A percentile compares a stretch with the other conserved stretches of the same genome.
phyloP scores from a whole-genome alignment of 2,329 filamentous ascomycete species.

The Drechslerella coelobrocha region DNA sequence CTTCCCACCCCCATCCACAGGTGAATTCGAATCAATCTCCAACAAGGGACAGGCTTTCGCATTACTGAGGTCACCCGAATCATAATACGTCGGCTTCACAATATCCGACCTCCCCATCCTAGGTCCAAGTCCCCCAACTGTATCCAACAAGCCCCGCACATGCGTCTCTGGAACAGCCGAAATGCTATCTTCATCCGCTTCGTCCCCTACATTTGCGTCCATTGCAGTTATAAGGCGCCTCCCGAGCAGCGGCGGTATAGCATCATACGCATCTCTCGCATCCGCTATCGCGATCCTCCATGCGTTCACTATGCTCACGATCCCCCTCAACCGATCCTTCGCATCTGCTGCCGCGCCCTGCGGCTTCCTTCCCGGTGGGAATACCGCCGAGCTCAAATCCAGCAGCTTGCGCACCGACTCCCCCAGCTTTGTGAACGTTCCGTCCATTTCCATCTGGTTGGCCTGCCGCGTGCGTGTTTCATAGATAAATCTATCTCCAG shows the following conservation, averaged over 20 bases:
- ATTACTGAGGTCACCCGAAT: too few species aligned
- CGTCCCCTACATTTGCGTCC: constrained; percentile 8
- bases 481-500: constrained; percentile 1
- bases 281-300: constrained; percentile 17
- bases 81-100: background rate
- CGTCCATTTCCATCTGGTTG: constrained; percentile 6
- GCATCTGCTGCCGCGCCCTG: constrained; percentile 14
- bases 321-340: constrained; percentile 14
- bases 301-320: constrained; percentile 3
- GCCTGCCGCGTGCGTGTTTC: constrained; percentile 1
- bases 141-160: background rate
- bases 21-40: too few species aligned
- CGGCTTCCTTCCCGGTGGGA: constrained; percentile 14
- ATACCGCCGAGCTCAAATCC: background rate
- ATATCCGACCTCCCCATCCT: background rate
- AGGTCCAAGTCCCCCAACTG: background rate
- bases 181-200: constrained; percentile 1
- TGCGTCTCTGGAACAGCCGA: constrained; percentile 4
- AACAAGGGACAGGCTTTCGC: too few species aligned
- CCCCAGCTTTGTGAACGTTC: background rate
- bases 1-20: too few species aligned
- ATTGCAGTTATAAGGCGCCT: background rate
- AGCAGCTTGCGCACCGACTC: background rate
- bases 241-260: constrained; percentile 21
- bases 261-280: constrained; percentile 16